Conservation (phyloP, 1,284 basidiomycete genomes). For the Leccinum pachyderme region DNA sequence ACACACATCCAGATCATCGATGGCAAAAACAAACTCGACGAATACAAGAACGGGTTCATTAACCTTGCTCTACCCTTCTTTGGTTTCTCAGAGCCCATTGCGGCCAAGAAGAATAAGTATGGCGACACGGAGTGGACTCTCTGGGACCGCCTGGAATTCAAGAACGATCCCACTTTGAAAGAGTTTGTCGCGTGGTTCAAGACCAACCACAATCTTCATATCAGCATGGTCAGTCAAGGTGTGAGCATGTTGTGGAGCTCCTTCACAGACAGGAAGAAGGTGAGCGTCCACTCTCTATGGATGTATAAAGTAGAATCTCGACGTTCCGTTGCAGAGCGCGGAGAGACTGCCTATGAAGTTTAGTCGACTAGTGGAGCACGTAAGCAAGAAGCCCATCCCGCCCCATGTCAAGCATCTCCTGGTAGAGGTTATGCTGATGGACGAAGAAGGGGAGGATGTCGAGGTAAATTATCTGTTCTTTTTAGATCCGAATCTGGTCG, state of each 20-base stretch:
- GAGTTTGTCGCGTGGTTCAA: slow-evolving; percentile 88
- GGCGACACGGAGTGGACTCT: slow-evolving; percentile 91
- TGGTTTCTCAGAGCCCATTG: slow-evolving; percentile 98
- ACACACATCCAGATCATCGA: slow-evolving; percentile 78
- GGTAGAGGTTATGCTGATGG: slow-evolving; percentile 93
- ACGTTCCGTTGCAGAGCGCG: slow-evolving; percentile 56
- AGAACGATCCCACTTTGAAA: slow-evolving; percentile 84
- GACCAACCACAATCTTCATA: slow-evolving; percentile 81
- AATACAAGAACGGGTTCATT: slow-evolving; percentile 98
- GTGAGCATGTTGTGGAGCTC: slow-evolving; percentile 98
- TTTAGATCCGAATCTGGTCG: background rate
- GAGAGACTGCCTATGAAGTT: slow-evolving; percentile 89
- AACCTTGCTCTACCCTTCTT: slow-evolving; percentile 99
- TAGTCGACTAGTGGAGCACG: slow-evolving; percentile 87
- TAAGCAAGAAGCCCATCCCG: slow-evolving; percentile 90
- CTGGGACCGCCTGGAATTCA: slow-evolving; percentile 97
- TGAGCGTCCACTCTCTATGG: slow-evolving; percentile 25
- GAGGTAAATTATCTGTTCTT: slow-evolving; percentile 50
- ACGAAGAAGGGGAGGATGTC: slow-evolving; percentile 87
- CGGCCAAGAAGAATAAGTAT: slow-evolving; percentile 89
- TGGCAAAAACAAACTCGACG: slow-evolving; percentile 88
- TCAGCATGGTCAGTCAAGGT: slow-evolving; percentile 96
- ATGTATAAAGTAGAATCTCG: background rate
- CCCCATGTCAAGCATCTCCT: slow-evolving; percentile 80
- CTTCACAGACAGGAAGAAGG: slow-evolving; percentile 91